Conservation (phyloP, 129 eudicot genomes). For the Escallonia rubra region DNA sequence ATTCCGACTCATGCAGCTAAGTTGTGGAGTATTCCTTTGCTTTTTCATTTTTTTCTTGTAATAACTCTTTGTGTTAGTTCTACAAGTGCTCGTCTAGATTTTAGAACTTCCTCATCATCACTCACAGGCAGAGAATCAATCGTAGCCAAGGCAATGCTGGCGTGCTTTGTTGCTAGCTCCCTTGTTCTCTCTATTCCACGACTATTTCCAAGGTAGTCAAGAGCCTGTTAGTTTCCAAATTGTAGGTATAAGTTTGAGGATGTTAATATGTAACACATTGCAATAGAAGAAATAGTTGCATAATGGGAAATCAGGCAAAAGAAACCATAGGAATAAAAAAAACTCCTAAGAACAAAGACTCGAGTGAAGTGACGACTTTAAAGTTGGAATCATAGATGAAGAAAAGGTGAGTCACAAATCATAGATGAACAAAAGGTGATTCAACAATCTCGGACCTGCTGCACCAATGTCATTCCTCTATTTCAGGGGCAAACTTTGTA, state of each 20-base stretch:
- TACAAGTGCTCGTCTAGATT: constrained; percentile 80
- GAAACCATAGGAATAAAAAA: too few species aligned
- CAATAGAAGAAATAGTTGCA: too few species aligned
- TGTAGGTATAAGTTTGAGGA: neutral
- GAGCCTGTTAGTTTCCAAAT: constrained; percentile 45
- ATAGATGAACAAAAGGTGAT: too few species aligned
- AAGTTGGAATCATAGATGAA: too few species aligned
- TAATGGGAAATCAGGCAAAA: too few species aligned
- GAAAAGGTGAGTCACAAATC: too few species aligned
- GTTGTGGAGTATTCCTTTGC: neutral
- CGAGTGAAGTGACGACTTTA: too few species aligned
- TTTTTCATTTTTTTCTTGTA: constrained; percentile 65
- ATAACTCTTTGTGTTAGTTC: constrained; percentile 80
- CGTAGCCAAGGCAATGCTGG: constrained; percentile 73
- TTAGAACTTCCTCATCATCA: constrained; percentile 74
- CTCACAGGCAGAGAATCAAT: constrained; percentile 68
- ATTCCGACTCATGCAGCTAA: neutral
- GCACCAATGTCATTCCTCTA: too few species aligned
- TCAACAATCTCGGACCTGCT: too few species aligned
- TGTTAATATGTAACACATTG: too few species aligned
- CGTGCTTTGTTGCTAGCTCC: constrained; percentile 83
- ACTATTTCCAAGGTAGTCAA: constrained; percentile 79
- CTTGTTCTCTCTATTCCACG: constrained; percentile 76
- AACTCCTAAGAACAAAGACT: too few species aligned
- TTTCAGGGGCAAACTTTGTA: too few species aligned